These are phyloP conservation scores for Neurospora sublineolata DNA, from an alignment of 495 filamentous ascomycete species.

Conservation along the genomic window DNA sequence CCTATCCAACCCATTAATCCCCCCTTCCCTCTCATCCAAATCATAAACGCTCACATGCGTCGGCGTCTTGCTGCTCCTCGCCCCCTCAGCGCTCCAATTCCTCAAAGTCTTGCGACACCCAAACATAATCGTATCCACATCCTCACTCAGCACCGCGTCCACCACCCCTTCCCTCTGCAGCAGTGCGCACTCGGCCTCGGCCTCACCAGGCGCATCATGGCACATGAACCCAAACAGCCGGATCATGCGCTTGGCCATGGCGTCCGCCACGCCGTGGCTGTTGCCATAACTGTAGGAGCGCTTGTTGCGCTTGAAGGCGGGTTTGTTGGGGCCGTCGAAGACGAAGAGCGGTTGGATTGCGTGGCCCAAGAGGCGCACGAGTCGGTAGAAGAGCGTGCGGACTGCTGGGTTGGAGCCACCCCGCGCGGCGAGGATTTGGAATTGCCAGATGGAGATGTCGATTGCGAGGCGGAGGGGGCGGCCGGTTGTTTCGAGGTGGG, in stretches of 20 bases:
- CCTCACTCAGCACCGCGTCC: constrained; percentile 91
- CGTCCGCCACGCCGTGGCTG: constrained; percentile 30
- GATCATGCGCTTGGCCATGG: constrained; percentile 68
- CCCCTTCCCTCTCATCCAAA: constrained; percentile 28
- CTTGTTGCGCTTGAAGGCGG: constrained; percentile 79
- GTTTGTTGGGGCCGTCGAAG: constrained; percentile 87
- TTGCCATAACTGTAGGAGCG: constrained; percentile 36
- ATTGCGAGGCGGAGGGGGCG: constrained; percentile 80
- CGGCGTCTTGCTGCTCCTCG: constrained; percentile 49
- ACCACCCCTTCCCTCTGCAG: constrained; percentile 77
- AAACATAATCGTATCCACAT: constrained; percentile 98
- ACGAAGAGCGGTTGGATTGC: constrained; percentile 87
- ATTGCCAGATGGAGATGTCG: constrained; percentile 95
- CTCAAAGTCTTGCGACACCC: constrained; percentile 67
- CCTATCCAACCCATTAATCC: constrained; percentile 50
- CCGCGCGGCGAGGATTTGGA: constrained; percentile 76
- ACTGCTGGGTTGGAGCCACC: constrained; percentile 84
- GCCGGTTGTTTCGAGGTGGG: constrained; percentile 56
- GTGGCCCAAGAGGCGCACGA: constrained; percentile 68
- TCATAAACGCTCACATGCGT: constrained; percentile 83
- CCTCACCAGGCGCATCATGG: constrained; percentile 87
- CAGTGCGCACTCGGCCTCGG: constrained; percentile 90
- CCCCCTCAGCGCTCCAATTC: constrained; percentile 70
- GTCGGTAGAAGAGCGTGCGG: constrained; percentile 84
- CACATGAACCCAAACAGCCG: constrained; percentile 73